Evolutionary conservation across 345 rosid species (phyloP), one percentile per base, ranked within the genome.

Genomic region (Cardamine resedifolia): DNA sequence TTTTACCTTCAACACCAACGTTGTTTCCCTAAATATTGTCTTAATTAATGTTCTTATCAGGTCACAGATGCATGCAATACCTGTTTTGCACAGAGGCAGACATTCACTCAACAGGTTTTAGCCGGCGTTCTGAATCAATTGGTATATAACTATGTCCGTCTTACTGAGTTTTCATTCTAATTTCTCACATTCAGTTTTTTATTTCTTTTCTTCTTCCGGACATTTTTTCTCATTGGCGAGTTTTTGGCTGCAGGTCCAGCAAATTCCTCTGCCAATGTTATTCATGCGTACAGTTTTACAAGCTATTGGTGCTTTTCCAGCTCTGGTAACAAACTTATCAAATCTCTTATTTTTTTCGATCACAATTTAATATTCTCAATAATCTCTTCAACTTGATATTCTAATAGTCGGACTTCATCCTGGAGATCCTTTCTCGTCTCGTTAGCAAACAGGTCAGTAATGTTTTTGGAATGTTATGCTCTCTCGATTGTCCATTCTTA

Each of bases 261-360:
- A 87, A 82, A 95, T 84, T 82, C 99, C 99, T 58, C 88, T 95
- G 76, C 99, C 99, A 60, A 83, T 95, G 75, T 82, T 95, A 78
- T 95, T 95, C 86, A 95, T 95, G 99, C 96, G 99, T 27, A 95
- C 99, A 1, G 99, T 91, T 45, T 82, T 95, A 79, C 97, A 95
- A 83, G 90, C 99, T 68, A 84, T 95, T 44, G 96, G 96, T 80
- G 95, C 96, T 75, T 95, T 86, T 82, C 99, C 99, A 51, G 96
- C 88, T 33, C 78, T 92, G 96, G 98, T 92, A 81, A 84, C 78
- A 61, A 73, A 62, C 58, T 59, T 18, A 11, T 66, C 26, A 5
- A 48, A 66, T 63, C 31, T 77, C 56, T 31, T 49, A 39, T 30
- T 62, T 7, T 39, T 38, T 10, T 15, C 14, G 33, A 33, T 52